Base-by-base conservation (phyloP, 148 eudicot genomes). In the Camellia japonica region DNA sequence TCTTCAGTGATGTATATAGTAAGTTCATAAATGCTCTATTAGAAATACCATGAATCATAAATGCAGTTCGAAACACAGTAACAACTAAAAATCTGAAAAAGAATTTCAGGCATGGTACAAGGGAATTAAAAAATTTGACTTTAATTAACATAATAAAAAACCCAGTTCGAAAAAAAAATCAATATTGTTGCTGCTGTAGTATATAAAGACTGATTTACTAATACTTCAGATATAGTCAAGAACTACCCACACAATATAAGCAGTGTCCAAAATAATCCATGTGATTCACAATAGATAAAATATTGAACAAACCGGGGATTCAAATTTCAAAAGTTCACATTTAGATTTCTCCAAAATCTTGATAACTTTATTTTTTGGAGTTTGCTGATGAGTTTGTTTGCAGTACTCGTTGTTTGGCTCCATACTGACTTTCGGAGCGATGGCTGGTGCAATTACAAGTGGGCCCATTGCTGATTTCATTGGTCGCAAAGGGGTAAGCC, bases 331-430 rank as follows among this genome's bases (percentile, higher is more conserved):
- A 43, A 30, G 38, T 30, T 30, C 38, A 30, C 38, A 30, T 30
- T 30, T 30, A 30, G 38, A 30, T 30, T 30, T 30, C 38, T 30
- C 38, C 38, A 30, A 30, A 30, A 30, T 30, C 61, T 74, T 4
- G 9, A 55, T 30, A 51, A 43, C 58, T 66, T 42, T 1, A 13
- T 68, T 4, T n/a, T 71, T 61, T 52, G n/a, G 64, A 68, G 52
- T 18, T 71, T 79, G n/a, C 18, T 55, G 52, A 47, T 74, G 64
- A 71, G 4, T 63, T 66, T 43, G 7, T 67, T n/a, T 80, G 88
- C 86, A 95, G 99, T 95, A 83, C 72, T 91, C 99, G 18, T 83
- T 93, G 79, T 93, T 95, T 71, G 99, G 97, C 67, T 95, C 99
- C 15, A 87, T 95, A 66, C 78, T 95, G 78, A 92, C 97, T 46